Percentiles rank a stretch among this genome's conserved stretches.
These are phyloP conservation scores for Vicia faba DNA, from an alignment of 306 rosid species.

Conservation along the genomic window DNA sequence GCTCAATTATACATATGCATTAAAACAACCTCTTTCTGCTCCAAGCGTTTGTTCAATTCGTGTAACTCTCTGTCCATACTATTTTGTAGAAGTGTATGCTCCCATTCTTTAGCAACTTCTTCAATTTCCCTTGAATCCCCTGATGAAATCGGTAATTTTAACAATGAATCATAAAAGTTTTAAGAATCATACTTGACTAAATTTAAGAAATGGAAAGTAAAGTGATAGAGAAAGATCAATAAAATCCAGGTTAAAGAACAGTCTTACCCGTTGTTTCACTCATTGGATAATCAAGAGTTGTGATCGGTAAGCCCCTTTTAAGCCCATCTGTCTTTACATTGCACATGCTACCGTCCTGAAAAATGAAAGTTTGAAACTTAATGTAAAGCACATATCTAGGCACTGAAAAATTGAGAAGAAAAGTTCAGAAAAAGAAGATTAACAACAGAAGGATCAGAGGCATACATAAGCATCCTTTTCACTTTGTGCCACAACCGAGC, in stretches of 20 bases:
- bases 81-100: conserved; percentile 86
- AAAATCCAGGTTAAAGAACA: conserved; percentile 36
- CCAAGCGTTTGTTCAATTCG: conserved; percentile 87
- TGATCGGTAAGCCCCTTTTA: conserved; percentile 73
- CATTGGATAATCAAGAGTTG: conserved; percentile 76
- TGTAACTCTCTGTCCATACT: conserved; percentile 90
- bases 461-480: conserved; percentile 76
- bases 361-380: conserved; percentile 34
- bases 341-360: conserved; percentile 73
- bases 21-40: conserved; percentile 78
- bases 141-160: conserved; percentile 45
- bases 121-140: conserved; percentile 86
- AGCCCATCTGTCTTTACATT: conserved; percentile 72
- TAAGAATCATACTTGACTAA: conserved; percentile 33
- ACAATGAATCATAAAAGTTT: conserved; percentile 26
- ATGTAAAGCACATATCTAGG: conserved; percentile 22
- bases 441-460: conserved; percentile 33
- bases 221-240: not conserved
- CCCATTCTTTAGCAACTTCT: conserved; percentile 95
- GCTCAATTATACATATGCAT: conserved; percentile 23
- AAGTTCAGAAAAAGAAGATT: conserved; percentile 24
- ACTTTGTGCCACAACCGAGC: conserved; percentile 55
- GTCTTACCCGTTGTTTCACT: conserved; percentile 70
- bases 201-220: conserved; percentile 20
- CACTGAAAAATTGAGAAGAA: conserved; percentile 14